A percentile compares a stretch with the other conserved stretches of the same genome.
Evolutionary conservation across 192 early-diverging fungal genomes (phyloP).

Genomic region (Gigaspora rosea): DNA sequence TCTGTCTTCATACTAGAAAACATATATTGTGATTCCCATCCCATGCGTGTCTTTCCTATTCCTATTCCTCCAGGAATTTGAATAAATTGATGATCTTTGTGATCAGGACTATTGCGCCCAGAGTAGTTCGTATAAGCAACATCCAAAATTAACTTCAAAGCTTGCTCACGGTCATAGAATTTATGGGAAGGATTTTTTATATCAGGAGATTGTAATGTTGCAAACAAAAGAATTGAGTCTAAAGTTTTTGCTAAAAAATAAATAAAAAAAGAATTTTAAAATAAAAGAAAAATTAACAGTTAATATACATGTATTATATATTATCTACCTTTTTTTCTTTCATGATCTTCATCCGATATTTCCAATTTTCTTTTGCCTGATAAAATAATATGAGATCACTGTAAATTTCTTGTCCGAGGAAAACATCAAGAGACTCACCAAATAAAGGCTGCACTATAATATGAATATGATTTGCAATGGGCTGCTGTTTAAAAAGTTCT

Average conservation of each 20-base stretch:
- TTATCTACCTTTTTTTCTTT: neutral
- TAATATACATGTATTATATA: slow-evolving; percentile 15
- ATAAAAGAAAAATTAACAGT: slow-evolving; percentile 13
- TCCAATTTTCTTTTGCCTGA: slow-evolving; percentile 12
- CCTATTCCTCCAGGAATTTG: slow-evolving; percentile 29
- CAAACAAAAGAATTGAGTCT: neutral
- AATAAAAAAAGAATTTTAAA: neutral
- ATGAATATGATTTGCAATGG: neutral
- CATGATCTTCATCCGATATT: neutral
- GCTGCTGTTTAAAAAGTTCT: too few relatives aligned
- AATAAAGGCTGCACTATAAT: slow-evolving; percentile 3
- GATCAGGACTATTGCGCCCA: neutral
- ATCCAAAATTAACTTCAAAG: neutral
- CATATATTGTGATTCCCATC: slow-evolving; percentile 1
- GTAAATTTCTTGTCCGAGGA: slow-evolving; percentile 16
- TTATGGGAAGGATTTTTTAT: slow-evolving; percentile 5
- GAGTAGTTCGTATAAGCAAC: neutral
- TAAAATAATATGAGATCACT: slow-evolving; percentile 14
- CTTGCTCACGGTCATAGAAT: slow-evolving; percentile 19
- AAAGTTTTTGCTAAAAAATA: slow-evolving; percentile 15
- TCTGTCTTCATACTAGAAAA: neutral
- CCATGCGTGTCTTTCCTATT: slow-evolving; percentile 29
- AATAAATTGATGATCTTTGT: slow-evolving; percentile 24
- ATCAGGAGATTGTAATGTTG: neutral
- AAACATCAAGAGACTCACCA: slow-evolving; percentile 8